These are phyloP conservation scores for Phytophthora pluvialis DNA, from an alignment of 352 stramenopile species.

Conservation along the genomic window DNA sequence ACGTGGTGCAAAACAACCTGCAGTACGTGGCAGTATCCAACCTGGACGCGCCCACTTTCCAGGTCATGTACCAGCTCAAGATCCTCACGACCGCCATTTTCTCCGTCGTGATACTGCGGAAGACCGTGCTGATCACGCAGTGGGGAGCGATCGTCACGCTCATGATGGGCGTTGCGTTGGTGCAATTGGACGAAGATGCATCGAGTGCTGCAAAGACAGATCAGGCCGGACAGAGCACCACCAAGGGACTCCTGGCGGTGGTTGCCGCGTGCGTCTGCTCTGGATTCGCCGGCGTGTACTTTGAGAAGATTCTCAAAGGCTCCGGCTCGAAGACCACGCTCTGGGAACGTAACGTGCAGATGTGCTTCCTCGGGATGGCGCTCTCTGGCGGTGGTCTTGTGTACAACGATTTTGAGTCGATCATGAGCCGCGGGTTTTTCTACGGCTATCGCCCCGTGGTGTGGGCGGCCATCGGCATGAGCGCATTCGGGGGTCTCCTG, in stretches of 20 bases:
- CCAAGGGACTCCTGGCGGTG: conserved; percentile 71
- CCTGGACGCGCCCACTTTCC: conserved; percentile 79
- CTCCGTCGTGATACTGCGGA: conserved; percentile 80
- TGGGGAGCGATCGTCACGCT: conserved; percentile 83
- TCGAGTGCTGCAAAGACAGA: conserved; percentile 22
- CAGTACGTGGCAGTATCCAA: conserved; percentile 86
- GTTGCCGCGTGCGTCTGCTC: conserved; percentile 79
- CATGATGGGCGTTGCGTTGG: conserved; percentile 81
- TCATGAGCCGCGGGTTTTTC: conserved; percentile 72
- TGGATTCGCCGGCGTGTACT: conserved; percentile 87
- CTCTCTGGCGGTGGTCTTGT: conserved; percentile 64
- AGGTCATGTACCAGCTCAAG: conserved; percentile 90
- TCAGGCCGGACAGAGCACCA: conserved; percentile 58
- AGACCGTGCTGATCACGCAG: conserved; percentile 72
- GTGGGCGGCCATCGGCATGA: conserved; percentile 72
- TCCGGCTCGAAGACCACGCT: conserved; percentile 61
- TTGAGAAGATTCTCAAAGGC: conserved; percentile 89
- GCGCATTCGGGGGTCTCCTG: conserved; percentile 77
- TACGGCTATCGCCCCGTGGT: conserved; percentile 83
- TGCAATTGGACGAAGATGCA: conserved; percentile 67
- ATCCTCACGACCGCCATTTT: conserved; percentile 89
- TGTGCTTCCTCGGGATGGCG: conserved; percentile 76
- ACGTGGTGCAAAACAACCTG: conserved; percentile 88
- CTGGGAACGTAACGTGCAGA: conserved; percentile 88
- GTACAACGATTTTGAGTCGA: conserved; percentile 68